Evolutionary conservation across 2,329 filamentous ascomycete species (phyloP).

Genomic region (Furcasterigmium furcatum): DNA sequence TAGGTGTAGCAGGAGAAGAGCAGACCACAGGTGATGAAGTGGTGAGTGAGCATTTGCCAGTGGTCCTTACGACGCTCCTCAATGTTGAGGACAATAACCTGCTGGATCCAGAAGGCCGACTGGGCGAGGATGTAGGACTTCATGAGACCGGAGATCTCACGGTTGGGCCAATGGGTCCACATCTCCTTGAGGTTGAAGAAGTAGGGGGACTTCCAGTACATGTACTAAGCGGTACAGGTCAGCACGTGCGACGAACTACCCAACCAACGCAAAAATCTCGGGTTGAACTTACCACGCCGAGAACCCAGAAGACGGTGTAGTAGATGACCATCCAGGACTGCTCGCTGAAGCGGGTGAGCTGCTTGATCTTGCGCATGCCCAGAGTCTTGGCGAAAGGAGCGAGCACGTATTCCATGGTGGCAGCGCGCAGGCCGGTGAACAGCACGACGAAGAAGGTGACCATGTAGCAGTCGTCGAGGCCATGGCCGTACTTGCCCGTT

Average conservation of each 20-base stretch:
- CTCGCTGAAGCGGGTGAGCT: slow-evolving; percentile 81
- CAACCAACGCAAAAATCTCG: neutral
- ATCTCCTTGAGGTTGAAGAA: slow-evolving; percentile 74
- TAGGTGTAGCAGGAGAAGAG: slow-evolving; percentile 83
- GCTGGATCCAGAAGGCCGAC: slow-evolving; percentile 90
- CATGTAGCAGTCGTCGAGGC: slow-evolving; percentile 75
- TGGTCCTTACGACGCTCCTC: slow-evolving; percentile 94
- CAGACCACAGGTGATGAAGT: slow-evolving; percentile 82
- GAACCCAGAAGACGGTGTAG: slow-evolving; percentile 74
- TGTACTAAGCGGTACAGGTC: slow-evolving; percentile 54
- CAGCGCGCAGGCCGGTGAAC: slow-evolving; percentile 83
- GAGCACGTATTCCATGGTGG: slow-evolving; percentile 82
- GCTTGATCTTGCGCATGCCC: slow-evolving; percentile 75
- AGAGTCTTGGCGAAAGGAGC: slow-evolving; percentile 69
- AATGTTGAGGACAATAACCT: slow-evolving; percentile 90
- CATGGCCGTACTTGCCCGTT: slow-evolving; percentile 69
- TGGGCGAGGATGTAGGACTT: slow-evolving; percentile 92
- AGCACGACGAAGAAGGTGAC: slow-evolving; percentile 76
- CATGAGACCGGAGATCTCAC: slow-evolving; percentile 69
- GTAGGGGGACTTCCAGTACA: slow-evolving; percentile 75
- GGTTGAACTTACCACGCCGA: slow-evolving; percentile 68
- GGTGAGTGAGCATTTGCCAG: slow-evolving; percentile 93
- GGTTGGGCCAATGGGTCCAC: slow-evolving; percentile 81
- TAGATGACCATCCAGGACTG: slow-evolving; percentile 91
- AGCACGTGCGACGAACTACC: no score